phyloP scores from a whole-genome alignment of 495 filamentous ascomycete genomes.

The Staphylotrichum longicolle region DNA sequence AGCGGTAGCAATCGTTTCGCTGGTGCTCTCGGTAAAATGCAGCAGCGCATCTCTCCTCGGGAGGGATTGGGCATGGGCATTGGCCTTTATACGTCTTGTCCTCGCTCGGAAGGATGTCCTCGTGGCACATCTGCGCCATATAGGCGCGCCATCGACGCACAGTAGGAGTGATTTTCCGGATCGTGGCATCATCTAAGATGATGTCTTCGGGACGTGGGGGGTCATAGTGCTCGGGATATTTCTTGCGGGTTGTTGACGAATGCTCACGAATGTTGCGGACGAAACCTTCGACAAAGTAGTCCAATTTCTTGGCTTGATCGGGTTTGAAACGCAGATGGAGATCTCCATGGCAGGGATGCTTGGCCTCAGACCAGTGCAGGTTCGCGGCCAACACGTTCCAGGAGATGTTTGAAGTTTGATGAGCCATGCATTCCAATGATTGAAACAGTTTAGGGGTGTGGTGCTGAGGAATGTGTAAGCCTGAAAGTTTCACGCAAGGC shows the following conservation, averaged over 20 bases:
- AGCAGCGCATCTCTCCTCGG: background rate
- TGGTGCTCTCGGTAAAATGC: background rate
- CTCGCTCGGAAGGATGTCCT: no score
- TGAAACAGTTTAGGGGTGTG: no score
- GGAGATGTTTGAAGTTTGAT: background rate
- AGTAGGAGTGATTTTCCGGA: constrained; percentile 1
- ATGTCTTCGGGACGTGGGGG: background rate
- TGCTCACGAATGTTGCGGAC: background rate
- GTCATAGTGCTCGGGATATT: constrained; percentile 3
- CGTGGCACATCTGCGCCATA: background rate
- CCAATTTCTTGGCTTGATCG: constrained; percentile 5
- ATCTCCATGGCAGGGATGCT: constrained; percentile 1
- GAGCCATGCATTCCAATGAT: no score
- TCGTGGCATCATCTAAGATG: constrained; percentile 5
- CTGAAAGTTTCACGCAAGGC: no score
- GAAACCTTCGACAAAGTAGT: constrained; percentile 5
- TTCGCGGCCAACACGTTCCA: constrained; percentile 1
- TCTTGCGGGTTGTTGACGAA: background rate
- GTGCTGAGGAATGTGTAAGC: no score
- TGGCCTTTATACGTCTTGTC: background rate
- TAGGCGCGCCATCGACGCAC: background rate
- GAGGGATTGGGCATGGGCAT: constrained; percentile 2
- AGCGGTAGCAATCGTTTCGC: background rate
- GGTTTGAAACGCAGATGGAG: constrained; percentile 1
- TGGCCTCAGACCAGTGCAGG: background rate